A percentile compares a stretch with the other conserved stretches of the same genome.
These are phyloP conservation scores for Zygosaccharomyces pseudobailii DNA, from an alignment of 1,139 yeast genomes.

Conservation along the genomic window DNA sequence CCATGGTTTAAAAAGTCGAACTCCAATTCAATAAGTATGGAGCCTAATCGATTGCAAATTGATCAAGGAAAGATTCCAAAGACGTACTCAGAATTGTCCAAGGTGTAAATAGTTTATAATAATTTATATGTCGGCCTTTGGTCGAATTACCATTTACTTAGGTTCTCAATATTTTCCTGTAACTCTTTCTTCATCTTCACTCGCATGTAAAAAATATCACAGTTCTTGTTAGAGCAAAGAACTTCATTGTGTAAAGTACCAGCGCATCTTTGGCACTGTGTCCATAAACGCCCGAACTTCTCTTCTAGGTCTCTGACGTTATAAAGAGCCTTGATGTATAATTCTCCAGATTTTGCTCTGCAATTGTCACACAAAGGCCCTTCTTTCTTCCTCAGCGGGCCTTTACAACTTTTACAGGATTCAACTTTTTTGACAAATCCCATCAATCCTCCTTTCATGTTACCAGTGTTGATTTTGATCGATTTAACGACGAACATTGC, in stretches of 20 bases:
- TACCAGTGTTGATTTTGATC: conserved; percentile 47
- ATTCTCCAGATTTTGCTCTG: conserved; percentile 62
- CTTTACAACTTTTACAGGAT: conserved; percentile 80
- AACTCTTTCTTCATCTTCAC: conserved; percentile 91
- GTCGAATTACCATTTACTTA: conserved; percentile 51
- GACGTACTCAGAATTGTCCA: conserved; percentile 32
- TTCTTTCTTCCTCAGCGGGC: conserved; percentile 67
- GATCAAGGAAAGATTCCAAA: conserved; percentile 27
- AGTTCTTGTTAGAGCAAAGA: conserved; percentile 88
- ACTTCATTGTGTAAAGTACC: conserved; percentile 96
- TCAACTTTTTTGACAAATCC: conserved; percentile 86
- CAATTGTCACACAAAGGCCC: conserved; percentile 86
- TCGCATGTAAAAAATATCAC: conserved; percentile 97
- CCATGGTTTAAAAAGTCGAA: conserved; percentile 45
- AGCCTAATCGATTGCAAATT: conserved; percentile 23
- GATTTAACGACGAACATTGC: conserved; percentile 62
- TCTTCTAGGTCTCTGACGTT: conserved; percentile 76
- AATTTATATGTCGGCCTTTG: no score
- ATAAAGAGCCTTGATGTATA: conserved; percentile 74
- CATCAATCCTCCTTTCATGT: conserved; percentile 71
- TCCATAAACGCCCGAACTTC: conserved; percentile 88
- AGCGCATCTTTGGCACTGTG: conserved; percentile 97
- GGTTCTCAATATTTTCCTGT: conserved; percentile 59
- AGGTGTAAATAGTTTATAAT: neutral
- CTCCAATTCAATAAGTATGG: conserved; percentile 13